These are phyloP conservation scores for Graphilbum sp. DNA, from an alignment of 2,329 filamentous ascomycete species.

Conservation along the genomic window DNA sequence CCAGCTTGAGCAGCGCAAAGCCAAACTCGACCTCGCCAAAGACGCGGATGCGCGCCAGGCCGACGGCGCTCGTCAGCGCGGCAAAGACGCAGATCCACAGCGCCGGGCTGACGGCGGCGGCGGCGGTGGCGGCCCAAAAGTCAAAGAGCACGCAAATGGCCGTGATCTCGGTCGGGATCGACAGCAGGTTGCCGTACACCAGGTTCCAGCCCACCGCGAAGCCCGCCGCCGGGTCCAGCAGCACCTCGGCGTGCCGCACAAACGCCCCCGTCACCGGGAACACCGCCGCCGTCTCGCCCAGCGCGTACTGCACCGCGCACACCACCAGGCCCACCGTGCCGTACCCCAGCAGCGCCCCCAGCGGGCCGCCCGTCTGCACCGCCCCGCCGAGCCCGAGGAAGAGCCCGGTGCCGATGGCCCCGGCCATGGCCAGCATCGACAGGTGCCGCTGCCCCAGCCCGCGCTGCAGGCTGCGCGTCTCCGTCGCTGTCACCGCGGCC, in stretches of 20 bases:
- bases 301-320: constrained; percentile 55
- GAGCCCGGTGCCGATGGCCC: constrained; percentile 51
- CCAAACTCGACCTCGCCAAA: constrained; percentile 48
- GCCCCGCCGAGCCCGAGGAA: constrained; percentile 53
- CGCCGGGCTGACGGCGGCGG: too few species aligned
- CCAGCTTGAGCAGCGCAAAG: constrained; percentile 43
- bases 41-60: constrained; percentile 33
- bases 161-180: constrained; percentile 30
- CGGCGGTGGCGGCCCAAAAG: constrained; percentile 41
- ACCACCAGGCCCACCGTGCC: constrained; percentile 55
- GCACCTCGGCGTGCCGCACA: constrained; percentile 44
- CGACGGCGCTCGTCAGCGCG: constrained; percentile 35
- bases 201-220: constrained; percentile 35
- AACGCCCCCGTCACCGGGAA: constrained; percentile 65
- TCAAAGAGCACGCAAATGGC: constrained; percentile 40
- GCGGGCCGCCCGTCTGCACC: constrained; percentile 46
- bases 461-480: constrained; percentile 6
- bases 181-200: constrained; percentile 33
- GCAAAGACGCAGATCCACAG: constrained; percentile 32
- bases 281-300: constrained; percentile 61
- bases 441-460: constrained; percentile 25
- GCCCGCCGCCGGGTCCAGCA: constrained; percentile 26
- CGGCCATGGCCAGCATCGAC: constrained; percentile 29
- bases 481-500: constrained; percentile 4
- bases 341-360: constrained; percentile 51